Evolutionary conservation across 2,329 filamentous ascomycete genomes (phyloP).

Genomic region (Hymenoscyphus infarciens): DNA sequence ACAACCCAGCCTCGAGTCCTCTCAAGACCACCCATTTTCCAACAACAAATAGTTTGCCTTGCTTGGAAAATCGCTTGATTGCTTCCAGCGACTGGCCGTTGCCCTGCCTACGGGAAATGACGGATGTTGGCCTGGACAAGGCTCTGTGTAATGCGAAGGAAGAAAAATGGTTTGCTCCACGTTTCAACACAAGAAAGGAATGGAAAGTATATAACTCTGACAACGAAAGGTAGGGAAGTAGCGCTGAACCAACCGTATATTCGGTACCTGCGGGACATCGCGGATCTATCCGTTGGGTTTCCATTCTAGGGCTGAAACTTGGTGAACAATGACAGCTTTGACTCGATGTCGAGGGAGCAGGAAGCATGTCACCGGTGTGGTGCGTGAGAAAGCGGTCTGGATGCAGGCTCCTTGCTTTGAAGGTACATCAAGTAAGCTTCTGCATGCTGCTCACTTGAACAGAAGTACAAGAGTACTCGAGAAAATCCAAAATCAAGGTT

Average conservation of each 20-base stretch:
- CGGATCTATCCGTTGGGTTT: conserved; percentile 5
- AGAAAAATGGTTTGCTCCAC: conserved; percentile 22
- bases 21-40: conserved; percentile 8
- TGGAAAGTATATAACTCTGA: background rate
- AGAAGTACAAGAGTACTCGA: background rate
- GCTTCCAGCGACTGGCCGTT: conserved; percentile 20
- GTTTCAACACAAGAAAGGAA: conserved; percentile 16
- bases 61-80: conserved; percentile 19
- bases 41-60: background rate
- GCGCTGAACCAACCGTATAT: background rate
- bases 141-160: conserved; percentile 25
- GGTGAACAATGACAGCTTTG: background rate
- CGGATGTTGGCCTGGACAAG: conserved; percentile 17
- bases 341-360: background rate
- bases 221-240: background rate
- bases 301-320: conserved; percentile 7
- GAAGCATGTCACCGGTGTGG: background rate
- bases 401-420: background rate
- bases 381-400: background rate
- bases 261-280: background rate
- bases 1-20: background rate
- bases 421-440: background rate
- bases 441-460: background rate
- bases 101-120: conserved; percentile 5
- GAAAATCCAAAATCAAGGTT: background rate